These are phyloP conservation scores for Botrytis cinerea DNA, from an alignment of 2,329 filamentous ascomycete genomes.

Conservation along the genomic window DNA sequence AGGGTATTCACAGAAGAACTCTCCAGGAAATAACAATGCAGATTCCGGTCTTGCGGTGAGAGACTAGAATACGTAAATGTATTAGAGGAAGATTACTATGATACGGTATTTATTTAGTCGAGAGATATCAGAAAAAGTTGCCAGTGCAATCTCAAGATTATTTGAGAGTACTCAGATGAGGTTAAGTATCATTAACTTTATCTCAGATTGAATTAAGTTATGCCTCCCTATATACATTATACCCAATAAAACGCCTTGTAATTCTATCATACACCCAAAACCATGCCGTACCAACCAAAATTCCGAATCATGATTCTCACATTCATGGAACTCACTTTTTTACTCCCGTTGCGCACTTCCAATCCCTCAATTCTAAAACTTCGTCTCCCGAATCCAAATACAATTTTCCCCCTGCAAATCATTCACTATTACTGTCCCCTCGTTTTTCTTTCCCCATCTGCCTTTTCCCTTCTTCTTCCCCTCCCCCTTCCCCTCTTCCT, in stretches of 20 bases:
- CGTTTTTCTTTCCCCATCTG: conserved; percentile 42
- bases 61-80: background rate
- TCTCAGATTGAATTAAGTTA: background rate
- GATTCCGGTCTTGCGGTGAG: background rate
- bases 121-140: background rate
- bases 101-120: background rate
- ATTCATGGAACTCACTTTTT: background rate
- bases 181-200: background rate
- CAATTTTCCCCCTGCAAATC: conserved; percentile 30
- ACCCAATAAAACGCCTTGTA: background rate
- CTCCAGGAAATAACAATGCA: too few relatives aligned
- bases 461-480: conserved; percentile 53
- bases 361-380: background rate
- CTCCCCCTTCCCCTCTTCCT: conserved; percentile 36
- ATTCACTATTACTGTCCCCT: conserved; percentile 18
- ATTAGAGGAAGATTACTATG: background rate
- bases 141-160: background rate
- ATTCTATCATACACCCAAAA: background rate
- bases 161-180: background rate
- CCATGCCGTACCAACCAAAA: background rate
- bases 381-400: conserved; percentile 13
- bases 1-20: too few relatives aligned
- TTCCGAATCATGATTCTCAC: background rate
- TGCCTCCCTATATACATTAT: too few relatives aligned
- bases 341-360: background rate